Evolutionary conservation across 2,329 filamentous ascomycete genomes (phyloP), one percentile per base, ranked within the genome.

Genomic region (Dothiorella sarmentorum): DNA sequence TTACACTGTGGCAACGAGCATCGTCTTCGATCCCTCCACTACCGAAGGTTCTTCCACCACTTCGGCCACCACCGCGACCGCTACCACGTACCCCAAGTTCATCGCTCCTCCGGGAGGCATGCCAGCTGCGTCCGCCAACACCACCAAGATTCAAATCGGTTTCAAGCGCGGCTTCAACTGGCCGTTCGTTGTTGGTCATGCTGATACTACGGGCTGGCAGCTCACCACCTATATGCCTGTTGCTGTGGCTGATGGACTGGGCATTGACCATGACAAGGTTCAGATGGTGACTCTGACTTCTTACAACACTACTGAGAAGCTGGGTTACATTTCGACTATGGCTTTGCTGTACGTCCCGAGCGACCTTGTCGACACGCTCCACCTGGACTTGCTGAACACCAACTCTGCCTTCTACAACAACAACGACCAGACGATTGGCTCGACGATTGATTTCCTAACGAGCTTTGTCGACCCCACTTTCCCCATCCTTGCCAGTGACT

Each of bases 81-180:
- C 55, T 17, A 58, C 56, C 11, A 35, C 40, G 7, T 59, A 59
- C 29, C 57, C 57, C 29, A 85, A 84, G 67, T 82, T 89, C 42
- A 92, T 97, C 63, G 83, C 86, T 26, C 90, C 91, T 7, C 82
- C 85, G 38, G 80, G 82, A 58, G 82, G 82, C 27, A 79, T 82
- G 49, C 77, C 80, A 18, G 61, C 75, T 4, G 72, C 79, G 17
- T 88, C 90, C 0, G 74, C 79, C 3, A 88, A 89, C 64, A 85
- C 83, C 0, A 85, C 84, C 3, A 75, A 89, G 65, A 87, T 96
- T 65, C 91, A 96, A 70, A 82, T 97, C 62, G 94, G 89, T 31
- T 97, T 97, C 81, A 78, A 84, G 55, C 88, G 85, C 68, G 82
- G 84, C 1, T 81, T 96, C 65, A 93, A 95, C 76, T 99, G 94